Conservation (phyloP, 164 flowering plant species). For the Vitis riparia region DNA sequence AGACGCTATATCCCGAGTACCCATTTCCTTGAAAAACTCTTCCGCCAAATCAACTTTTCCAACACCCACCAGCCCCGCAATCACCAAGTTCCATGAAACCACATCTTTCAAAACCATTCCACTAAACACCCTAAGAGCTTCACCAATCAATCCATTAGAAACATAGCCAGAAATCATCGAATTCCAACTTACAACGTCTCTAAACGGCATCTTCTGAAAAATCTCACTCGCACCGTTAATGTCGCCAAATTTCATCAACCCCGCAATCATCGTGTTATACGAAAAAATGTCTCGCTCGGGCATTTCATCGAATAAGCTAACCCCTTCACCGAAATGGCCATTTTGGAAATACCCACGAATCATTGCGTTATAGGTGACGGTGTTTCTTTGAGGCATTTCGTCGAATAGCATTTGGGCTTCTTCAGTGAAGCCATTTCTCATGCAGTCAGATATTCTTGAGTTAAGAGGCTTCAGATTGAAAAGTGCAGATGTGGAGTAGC, state of each 20-base stretch:
- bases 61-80: slow-evolving; percentile 42
- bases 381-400: slow-evolving; percentile 47
- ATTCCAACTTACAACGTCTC: slow-evolving; percentile 68
- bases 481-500: slow-evolving; percentile 6
- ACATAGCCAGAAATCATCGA: slow-evolving; percentile 61
- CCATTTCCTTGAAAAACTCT: slow-evolving; percentile 43
- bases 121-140: slow-evolving; percentile 44
- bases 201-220: slow-evolving; percentile 43
- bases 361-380: slow-evolving; percentile 61
- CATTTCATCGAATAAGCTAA: slow-evolving; percentile 42
- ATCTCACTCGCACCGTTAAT: slow-evolving; percentile 35
- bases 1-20: slow-evolving; percentile 43
- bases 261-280: slow-evolving; percentile 57
- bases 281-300: slow-evolving; percentile 55
- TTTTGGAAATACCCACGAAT: slow-evolving; percentile 59
- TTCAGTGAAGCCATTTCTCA: slow-evolving; percentile 47
- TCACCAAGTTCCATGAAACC: slow-evolving; percentile 64
- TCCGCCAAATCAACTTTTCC: slow-evolving; percentile 37
- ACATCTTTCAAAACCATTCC: slow-evolving; percentile 48
- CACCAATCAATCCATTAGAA: slow-evolving; percentile 38
- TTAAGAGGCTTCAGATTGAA: slow-evolving; percentile 39
- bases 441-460: slow-evolving; percentile 35
- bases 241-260: slow-evolving; percentile 49
- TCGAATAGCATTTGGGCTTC: slow-evolving; percentile 60
- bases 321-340: slow-evolving; percentile 34